phyloP scores from a whole-genome alignment of 2,329 filamentous ascomycete species.

The Fusarium sp. region DNA sequence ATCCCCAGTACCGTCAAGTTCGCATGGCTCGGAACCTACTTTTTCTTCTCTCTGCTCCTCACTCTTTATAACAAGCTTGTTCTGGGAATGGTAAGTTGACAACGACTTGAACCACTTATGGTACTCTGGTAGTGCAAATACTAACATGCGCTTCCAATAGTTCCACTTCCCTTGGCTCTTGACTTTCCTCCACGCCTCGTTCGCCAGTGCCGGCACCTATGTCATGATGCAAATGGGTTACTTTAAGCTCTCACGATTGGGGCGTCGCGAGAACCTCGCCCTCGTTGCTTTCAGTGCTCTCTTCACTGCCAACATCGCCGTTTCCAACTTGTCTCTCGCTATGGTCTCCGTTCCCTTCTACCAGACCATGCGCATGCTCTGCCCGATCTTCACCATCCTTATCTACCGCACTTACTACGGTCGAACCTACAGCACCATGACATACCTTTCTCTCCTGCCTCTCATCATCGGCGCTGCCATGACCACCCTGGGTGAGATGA shows the following conservation, averaged over 20 bases:
- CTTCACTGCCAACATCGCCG: conserved; percentile 71
- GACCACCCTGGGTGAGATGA: conserved; percentile 70
- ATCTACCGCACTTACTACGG: conserved; percentile 67
- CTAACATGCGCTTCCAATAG: conserved; percentile 47
- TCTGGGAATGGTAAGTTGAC: conserved; percentile 56
- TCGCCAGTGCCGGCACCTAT: conserved; percentile 65
- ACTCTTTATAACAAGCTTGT: conserved; percentile 70
- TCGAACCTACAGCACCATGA: conserved; percentile 63
- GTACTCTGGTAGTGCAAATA: background rate
- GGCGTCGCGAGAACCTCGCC: conserved; percentile 62
- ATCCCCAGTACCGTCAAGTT: conserved; percentile 58
- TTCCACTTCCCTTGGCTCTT: conserved; percentile 70
- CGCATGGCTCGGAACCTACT: conserved; percentile 61
- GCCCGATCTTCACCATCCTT: conserved; percentile 68
- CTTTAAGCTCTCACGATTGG: conserved; percentile 62
- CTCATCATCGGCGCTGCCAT: conserved; percentile 67
- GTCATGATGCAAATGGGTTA: conserved; percentile 60
- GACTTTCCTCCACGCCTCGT: conserved; percentile 66
- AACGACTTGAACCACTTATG: background rate
- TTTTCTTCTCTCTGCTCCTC: conserved; percentile 57
- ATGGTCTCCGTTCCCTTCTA: conserved; percentile 74
- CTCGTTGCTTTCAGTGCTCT: conserved; percentile 67
- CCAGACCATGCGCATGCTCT: conserved; percentile 70
- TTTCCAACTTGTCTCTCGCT: conserved; percentile 69
- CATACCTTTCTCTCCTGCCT: conserved; percentile 69